Base-by-base conservation (phyloP, 176 grass and related monocot species). In the Hyparrhenia diplandra region DNA sequence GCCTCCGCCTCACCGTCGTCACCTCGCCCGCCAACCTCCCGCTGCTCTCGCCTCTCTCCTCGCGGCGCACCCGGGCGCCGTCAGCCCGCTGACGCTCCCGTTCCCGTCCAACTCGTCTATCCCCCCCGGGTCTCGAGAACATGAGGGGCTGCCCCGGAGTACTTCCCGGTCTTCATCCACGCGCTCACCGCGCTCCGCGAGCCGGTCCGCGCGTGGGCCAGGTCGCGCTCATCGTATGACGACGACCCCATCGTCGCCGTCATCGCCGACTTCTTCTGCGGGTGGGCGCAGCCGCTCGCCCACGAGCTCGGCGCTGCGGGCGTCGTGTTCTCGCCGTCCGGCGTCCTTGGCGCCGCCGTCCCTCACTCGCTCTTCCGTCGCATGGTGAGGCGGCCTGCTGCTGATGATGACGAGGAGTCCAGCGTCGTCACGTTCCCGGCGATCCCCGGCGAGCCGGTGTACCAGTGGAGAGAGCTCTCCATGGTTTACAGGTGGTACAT, bases 21-120 rank as follows among this genome's bases (percentile, higher is more conserved):
- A 71, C 84, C 71, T 88, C 87, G 24, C 84, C 89, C 0, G 81
- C 41, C 21, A 90, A 90, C 82, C 70, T 73, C 8, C 88, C 71
- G 29, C 64, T 88, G 21, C 90, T 92, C 45, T 71, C 90, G 21
- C 82, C 90, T 14, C 87, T n/a, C n/a, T 96, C 82, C 90, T 96
- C 59, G 71, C 85, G 49, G 47, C 75, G 21, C 84, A 89, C 65
- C 82, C 93, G 5, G 34, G 23, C 18, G 67, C 79, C 64, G 47
- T 90, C 65, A 42, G 52, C n/a, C 25, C 82, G 67, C 85, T 92
- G 36, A 46, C 62, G 34, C 21, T 95, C 80, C 90, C 93, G 40
- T 96, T 96, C 75, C 90, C 90, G 13, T 60, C 78, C 18, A 66
- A 80, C 83, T 76, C 84, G 24, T 87, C 69, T 40, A 54, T 90